Conservation (phyloP, 495 filamentous ascomycete species). For the Hyaloscypha variabilis region DNA sequence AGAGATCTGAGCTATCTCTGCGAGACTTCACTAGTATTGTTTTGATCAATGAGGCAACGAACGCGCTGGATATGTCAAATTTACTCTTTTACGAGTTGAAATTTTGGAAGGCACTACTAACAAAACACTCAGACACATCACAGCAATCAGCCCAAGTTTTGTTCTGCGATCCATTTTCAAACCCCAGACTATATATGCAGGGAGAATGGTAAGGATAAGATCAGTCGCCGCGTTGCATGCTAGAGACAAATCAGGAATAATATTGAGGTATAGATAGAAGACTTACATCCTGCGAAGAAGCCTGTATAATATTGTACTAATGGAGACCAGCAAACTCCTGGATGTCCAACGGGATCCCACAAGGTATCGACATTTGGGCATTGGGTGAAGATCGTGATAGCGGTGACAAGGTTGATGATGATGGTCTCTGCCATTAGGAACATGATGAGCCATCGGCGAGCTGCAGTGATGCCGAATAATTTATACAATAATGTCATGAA, state of each 20-base stretch:
- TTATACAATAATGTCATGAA: slow-evolving; percentile 6
- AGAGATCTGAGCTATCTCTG: slow-evolving; percentile 5
- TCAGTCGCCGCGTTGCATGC: slow-evolving; percentile 10
- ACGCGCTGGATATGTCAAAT: slow-evolving; percentile 9
- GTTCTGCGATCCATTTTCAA: slow-evolving; percentile 3
- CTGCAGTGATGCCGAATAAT: slow-evolving; percentile 4
- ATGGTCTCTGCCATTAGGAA: neutral
- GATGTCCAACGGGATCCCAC: slow-evolving; percentile 11
- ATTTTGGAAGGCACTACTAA: neutral
- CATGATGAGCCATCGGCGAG: neutral
- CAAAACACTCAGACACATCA: slow-evolving; percentile 18
- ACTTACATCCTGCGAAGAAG: slow-evolving; percentile 6
- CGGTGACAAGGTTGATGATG: neutral
- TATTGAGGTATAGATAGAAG: too few species aligned
- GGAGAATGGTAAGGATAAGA: slow-evolving; percentile 15
- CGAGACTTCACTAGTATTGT: slow-evolving; percentile 2
- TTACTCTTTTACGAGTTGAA: neutral
- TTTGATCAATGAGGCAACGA: slow-evolving; percentile 13
- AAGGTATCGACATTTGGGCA: slow-evolving; percentile 3
- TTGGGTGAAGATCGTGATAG: slow-evolving; percentile 4
- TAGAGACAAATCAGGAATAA: neutral
- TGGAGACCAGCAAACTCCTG: slow-evolving; percentile 1
- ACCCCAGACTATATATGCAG: slow-evolving; percentile 3
- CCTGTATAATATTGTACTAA: slow-evolving; percentile 11
- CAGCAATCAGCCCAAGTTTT: slow-evolving; percentile 8